phyloP scores from a whole-genome alignment of 306 rosid species.

The Prunus fruticosa region DNA sequence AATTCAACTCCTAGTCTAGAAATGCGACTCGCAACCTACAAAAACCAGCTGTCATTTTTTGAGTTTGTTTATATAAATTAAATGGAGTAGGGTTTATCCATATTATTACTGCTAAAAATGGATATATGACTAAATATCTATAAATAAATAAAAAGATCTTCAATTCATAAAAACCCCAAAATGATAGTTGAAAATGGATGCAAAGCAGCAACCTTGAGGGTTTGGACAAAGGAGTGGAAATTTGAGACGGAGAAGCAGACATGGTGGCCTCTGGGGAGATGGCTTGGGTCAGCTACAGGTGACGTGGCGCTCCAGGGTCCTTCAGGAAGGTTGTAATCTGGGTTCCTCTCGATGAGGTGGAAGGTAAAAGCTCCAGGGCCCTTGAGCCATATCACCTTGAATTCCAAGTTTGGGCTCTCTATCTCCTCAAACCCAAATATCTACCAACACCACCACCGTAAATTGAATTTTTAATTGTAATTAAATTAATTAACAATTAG shows the following conservation, averaged over 20 bases:
- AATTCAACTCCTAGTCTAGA: background rate
- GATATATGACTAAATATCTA: no score
- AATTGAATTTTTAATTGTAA: background rate
- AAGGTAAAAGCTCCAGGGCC: slow-evolving; percentile 44
- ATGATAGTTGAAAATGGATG: background rate
- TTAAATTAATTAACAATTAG: background rate
- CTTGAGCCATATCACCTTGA: slow-evolving; percentile 68
- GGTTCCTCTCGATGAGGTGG: slow-evolving; percentile 71
- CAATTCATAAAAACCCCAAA: background rate
- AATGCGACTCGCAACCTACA: no score
- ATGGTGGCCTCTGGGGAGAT: slow-evolving; percentile 85
- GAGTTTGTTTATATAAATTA: no score
- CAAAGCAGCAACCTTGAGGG: slow-evolving; percentile 48
- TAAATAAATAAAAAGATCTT: no score
- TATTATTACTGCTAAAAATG: no score
- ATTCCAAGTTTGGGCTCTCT: slow-evolving; percentile 59
- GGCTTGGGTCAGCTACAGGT: slow-evolving; percentile 60
- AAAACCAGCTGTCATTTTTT: no score
- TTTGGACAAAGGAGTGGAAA: slow-evolving; percentile 44
- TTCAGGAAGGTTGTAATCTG: slow-evolving; percentile 63
- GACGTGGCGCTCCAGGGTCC: slow-evolving; percentile 74
- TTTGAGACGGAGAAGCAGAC: slow-evolving; percentile 78
- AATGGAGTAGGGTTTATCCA: no score
- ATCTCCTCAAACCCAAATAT: slow-evolving; percentile 73
- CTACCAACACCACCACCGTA: slow-evolving; percentile 24